These are phyloP conservation scores for Aaosphaeria arxii DNA, from an alignment of 2,329 filamentous ascomycete species.

Conservation along the genomic window DNA sequence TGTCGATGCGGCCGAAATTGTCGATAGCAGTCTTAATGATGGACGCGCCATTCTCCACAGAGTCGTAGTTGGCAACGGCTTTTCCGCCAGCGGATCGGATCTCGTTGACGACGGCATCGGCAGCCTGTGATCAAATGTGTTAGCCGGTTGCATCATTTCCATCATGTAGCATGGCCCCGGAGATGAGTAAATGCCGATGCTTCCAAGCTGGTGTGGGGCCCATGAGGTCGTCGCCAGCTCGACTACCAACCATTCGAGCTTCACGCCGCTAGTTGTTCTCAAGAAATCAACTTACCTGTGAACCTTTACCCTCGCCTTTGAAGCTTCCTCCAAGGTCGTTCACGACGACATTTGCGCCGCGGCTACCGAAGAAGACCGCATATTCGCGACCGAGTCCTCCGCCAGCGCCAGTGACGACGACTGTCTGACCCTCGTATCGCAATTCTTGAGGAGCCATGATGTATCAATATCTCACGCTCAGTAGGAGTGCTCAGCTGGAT, in stretches of 20 bases:
- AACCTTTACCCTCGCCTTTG: conserved; percentile 85
- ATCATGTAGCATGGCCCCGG: background rate
- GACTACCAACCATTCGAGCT: background rate
- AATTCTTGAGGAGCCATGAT: conserved; percentile 49
- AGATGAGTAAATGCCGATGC: background rate
- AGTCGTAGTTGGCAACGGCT: conserved; percentile 96
- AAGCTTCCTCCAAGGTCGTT: conserved; percentile 93
- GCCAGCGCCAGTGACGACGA: conserved; percentile 83
- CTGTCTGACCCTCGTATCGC: conserved; percentile 83
- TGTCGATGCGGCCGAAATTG: conserved; percentile 80
- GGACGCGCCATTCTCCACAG: conserved; percentile 85
- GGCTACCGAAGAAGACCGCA: conserved; percentile 83
- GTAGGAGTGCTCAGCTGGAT: conserved; percentile 2
- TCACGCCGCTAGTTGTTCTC: too few species aligned
- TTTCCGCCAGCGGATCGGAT: conserved; percentile 88
- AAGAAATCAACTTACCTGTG: conserved; percentile 61
- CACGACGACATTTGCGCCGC: conserved; percentile 91
- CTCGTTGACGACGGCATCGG: conserved; percentile 78
- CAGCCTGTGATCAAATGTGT: conserved; percentile 54
- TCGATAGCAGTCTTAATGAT: conserved; percentile 89
- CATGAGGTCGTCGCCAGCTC: background rate
- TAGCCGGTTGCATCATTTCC: background rate
- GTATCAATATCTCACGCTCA: conserved; percentile 1
- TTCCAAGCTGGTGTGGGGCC: conserved; percentile 2
- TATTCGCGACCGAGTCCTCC: conserved; percentile 81